phyloP scores from a whole-genome alignment of 2,329 filamentous ascomycete genomes.

The Lachnellula subtilissima region DNA sequence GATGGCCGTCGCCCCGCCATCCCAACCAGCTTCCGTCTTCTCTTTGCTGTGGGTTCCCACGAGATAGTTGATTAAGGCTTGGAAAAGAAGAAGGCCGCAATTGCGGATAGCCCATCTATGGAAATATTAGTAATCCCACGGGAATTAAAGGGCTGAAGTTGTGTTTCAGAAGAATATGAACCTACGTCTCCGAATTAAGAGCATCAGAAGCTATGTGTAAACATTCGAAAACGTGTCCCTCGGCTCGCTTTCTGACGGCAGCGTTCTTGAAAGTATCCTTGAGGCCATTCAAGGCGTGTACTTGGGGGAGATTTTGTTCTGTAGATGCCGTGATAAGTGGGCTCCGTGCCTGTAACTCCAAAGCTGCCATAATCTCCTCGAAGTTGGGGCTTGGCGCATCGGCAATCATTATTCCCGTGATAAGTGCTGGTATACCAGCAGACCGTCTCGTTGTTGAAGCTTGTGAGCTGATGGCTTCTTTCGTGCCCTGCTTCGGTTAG shows the following conservation, averaged over 20 bases:
- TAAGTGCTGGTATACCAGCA: conserved; percentile 82
- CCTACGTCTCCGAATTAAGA: conserved; percentile 71
- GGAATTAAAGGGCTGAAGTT: not conserved
- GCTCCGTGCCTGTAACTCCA: conserved; percentile 56
- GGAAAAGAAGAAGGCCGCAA: conserved; percentile 82
- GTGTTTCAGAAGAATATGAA: conserved; percentile 1
- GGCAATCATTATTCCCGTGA: conserved; percentile 74
- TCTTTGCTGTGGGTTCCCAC: conserved; percentile 70
- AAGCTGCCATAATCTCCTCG: conserved; percentile 55
- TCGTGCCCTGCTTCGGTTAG: conserved; percentile 46
- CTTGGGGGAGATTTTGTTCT: conserved; percentile 69
- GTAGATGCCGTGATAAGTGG: conserved; percentile 49
- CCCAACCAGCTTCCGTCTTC: conserved; percentile 57
- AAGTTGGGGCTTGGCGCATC: conserved; percentile 58
- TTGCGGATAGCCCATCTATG: conserved; percentile 87
- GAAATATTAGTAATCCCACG: conserved; percentile 4
- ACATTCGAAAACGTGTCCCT: conserved; percentile 67
- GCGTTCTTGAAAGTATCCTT: conserved; percentile 89
- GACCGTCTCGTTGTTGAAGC: conserved; percentile 83
- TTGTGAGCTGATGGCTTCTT: conserved; percentile 68
- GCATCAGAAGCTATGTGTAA: conserved; percentile 76
- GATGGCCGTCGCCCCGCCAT: conserved; percentile 59
- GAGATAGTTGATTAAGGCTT: conserved; percentile 75
- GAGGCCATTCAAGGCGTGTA: conserved; percentile 90
- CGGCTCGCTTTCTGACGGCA: conserved; percentile 65